These are phyloP conservation scores for Cydonia oblonga DNA, from an alignment of 331 rosid species.

Conservation along the genomic window DNA sequence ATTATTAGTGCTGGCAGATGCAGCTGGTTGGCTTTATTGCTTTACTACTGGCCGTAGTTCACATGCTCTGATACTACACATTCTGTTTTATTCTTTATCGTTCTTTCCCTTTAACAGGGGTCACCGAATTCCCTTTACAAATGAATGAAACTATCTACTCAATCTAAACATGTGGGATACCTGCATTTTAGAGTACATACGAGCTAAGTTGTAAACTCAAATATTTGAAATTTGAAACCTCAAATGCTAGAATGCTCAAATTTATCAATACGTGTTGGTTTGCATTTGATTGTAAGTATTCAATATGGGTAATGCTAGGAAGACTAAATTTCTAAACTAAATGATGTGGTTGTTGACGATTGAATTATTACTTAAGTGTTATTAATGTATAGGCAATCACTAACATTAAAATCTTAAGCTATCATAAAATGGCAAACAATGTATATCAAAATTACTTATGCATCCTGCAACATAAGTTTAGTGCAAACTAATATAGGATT, in stretches of 20 bases:
- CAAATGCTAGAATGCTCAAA: neutral
- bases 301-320: neutral
- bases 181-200: neutral
- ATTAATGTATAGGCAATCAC: neutral
- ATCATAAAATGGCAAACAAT: neutral
- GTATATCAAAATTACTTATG: too few species aligned
- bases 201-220: neutral
- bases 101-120: slow-evolving; percentile 11
- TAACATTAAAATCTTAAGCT: neutral
- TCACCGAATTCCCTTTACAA: neutral
- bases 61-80: slow-evolving; percentile 47
- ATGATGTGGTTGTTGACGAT: too few species aligned
- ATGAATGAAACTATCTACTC: neutral
- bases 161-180: neutral
- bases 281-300: neutral
- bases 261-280: neutral
- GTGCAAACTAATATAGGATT: neutral
- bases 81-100: slow-evolving; percentile 40
- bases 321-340: too few species aligned
- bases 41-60: slow-evolving; percentile 11
- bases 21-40: slow-evolving; percentile 21
- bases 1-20: slow-evolving; percentile 1
- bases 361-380: too few species aligned
- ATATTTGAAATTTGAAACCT: neutral
- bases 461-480: neutral